These are phyloP conservation scores for Bruguiera sexangula DNA, from an alignment of 345 rosid genomes.

Conservation along the genomic window DNA sequence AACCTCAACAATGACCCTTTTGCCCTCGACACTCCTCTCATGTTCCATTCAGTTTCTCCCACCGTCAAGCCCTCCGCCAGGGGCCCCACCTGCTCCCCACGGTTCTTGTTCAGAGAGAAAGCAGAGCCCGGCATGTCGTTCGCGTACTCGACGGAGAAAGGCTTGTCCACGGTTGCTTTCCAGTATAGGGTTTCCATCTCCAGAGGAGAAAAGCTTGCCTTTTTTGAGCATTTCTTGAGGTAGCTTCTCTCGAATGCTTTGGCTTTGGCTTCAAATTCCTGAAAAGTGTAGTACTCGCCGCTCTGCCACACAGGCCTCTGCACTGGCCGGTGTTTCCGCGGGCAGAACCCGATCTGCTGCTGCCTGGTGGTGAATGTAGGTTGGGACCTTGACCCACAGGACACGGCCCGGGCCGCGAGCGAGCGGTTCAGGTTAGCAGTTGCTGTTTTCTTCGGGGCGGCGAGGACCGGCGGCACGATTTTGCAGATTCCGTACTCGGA, in stretches of 20 bases:
- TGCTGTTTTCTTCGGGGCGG: conserved; percentile 62
- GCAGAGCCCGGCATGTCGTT: conserved; percentile 99
- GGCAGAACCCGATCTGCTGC: conserved; percentile 99
- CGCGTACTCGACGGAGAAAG: conserved; percentile 90
- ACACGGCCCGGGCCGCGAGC: conserved; percentile 55
- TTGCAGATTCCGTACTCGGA: conserved; percentile 95
- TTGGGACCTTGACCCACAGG: conserved; percentile 33
- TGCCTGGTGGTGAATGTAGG: conserved; percentile 98
- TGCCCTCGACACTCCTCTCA: conserved; percentile 91
- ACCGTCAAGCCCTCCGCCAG: conserved; percentile 57
- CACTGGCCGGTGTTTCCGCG: conserved; percentile 82
- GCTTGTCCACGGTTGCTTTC: conserved; percentile 92
- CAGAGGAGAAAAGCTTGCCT: conserved; percentile 54
- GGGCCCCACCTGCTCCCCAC: conserved; percentile 29
- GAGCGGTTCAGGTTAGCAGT: conserved; percentile 74
- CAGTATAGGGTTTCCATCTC: conserved; percentile 90
- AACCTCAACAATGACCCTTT: conserved; percentile 85
- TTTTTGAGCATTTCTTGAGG: conserved; percentile 58
- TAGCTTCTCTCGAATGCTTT: conserved; percentile 66
- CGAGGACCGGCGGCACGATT: conserved; percentile 82
- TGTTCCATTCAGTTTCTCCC: conserved; percentile 93
- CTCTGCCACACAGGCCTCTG: conserved; percentile 97
- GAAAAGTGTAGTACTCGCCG: conserved; percentile 77
- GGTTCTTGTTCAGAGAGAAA: conserved; percentile 55
- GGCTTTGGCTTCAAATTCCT: conserved; percentile 86